A percentile compares a stretch with the other conserved stretches of the same genome.
Evolutionary conservation across 768 basidiomycete genomes (phyloP).

Genomic region (Chalciporus pseudorubinellus): DNA sequence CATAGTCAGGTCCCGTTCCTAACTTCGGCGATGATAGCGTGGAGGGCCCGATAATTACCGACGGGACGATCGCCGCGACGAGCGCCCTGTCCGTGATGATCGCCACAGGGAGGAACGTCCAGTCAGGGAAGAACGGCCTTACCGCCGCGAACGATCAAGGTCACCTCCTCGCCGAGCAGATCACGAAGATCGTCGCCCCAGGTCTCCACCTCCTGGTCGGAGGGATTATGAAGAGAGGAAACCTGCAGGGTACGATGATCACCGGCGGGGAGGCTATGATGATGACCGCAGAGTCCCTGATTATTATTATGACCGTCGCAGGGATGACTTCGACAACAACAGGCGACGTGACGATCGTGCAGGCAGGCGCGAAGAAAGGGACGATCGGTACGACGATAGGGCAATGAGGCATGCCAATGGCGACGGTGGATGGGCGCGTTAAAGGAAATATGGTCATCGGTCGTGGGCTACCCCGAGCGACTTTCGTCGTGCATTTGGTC

Average conservation of each 20-base stretch:
- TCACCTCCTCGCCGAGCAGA: slow-evolving; percentile 76
- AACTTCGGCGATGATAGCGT: slow-evolving; percentile 42
- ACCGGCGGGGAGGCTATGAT: slow-evolving; percentile 75
- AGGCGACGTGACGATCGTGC: slow-evolving; percentile 61
- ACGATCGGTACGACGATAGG: slow-evolving; percentile 78
- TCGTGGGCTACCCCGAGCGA: slow-evolving; percentile 33
- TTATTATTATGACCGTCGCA: slow-evolving; percentile 84
- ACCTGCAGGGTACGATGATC: slow-evolving; percentile 91
- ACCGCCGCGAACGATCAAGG: slow-evolving; percentile 79
- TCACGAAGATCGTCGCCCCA: slow-evolving; percentile 74
- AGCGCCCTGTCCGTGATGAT: slow-evolving; percentile 52
- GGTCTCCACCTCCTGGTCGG: slow-evolving; percentile 72
- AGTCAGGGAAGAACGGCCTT: slow-evolving; percentile 45
- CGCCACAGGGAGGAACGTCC: slow-evolving; percentile 61
- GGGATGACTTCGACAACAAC: slow-evolving; percentile 69
- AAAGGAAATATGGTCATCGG: slow-evolving; percentile 42
- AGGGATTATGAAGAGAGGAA: slow-evolving; percentile 83
- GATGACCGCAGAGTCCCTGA: slow-evolving; percentile 83
- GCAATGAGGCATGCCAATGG: slow-evolving; percentile 71
- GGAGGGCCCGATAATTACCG: slow-evolving; percentile 71
- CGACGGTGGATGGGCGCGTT: slow-evolving; percentile 76
- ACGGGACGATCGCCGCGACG: slow-evolving; percentile 69
- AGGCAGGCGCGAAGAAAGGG: slow-evolving; percentile 80
- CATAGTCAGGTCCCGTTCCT: neutral
- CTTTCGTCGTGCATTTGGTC: slow-evolving; percentile 32